Conservation (phyloP, 345 rosid species). For the Aquilaria malaccensis region DNA sequence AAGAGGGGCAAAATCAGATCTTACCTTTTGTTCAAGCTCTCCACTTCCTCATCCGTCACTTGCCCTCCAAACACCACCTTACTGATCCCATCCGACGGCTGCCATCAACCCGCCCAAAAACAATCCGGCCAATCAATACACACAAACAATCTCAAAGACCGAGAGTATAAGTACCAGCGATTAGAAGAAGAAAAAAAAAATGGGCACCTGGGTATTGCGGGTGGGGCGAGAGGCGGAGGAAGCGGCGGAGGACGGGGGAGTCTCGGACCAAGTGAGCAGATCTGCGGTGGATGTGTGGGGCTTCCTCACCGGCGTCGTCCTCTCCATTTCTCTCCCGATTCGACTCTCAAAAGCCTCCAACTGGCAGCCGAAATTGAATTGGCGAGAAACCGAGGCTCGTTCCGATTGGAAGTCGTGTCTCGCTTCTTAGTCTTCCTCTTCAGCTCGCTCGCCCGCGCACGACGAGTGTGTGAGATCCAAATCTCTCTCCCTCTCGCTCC, state of each 20-base stretch:
- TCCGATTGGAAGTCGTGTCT: not conserved
- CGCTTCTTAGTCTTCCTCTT: slow-evolving; percentile 10
- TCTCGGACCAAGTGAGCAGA: slow-evolving; percentile 86
- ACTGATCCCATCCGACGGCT: slow-evolving; percentile 97
- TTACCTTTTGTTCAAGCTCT: slow-evolving; percentile 81
- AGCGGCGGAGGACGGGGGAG: slow-evolving; percentile 38
- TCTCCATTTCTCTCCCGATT: slow-evolving; percentile 41
- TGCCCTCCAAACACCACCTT: slow-evolving; percentile 98
- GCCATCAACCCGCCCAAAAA: slow-evolving; percentile 10
- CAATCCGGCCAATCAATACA: slow-evolving; percentile 5
- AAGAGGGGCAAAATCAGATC: slow-evolving; percentile 24
- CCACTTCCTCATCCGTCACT: slow-evolving; percentile 88
- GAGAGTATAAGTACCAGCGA: not conserved
- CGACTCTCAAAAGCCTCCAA: slow-evolving; percentile 3
- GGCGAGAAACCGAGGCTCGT: too few relatives aligned
- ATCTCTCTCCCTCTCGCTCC: slow-evolving; percentile 11
- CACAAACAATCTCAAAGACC: too few relatives aligned
- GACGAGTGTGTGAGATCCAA: slow-evolving; percentile 25
- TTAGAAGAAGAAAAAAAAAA: not conserved
- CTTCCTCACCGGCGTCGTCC: slow-evolving; percentile 70
- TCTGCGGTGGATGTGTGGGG: slow-evolving; percentile 78
- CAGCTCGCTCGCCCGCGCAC: not conserved
- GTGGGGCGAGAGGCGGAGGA: slow-evolving; percentile 38
- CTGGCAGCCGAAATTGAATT: not conserved
- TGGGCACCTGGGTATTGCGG: slow-evolving; percentile 64